These are phyloP conservation scores for Vanrija pseudolonga DNA, from an alignment of 1,284 basidiomycete genomes.

Conservation along the genomic window DNA sequence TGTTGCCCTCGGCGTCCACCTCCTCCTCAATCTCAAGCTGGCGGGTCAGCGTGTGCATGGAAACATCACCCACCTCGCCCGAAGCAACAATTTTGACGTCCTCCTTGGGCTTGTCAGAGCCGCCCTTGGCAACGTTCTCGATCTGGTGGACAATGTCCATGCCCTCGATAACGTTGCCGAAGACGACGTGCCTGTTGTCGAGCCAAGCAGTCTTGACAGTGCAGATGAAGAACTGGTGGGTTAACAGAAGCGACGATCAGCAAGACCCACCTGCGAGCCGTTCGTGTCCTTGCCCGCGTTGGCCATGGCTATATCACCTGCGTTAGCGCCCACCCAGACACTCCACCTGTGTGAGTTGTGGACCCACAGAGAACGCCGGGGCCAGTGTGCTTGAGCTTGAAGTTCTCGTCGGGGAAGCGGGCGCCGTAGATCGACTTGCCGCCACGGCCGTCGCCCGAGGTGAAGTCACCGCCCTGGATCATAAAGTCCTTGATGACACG, in stretches of 20 bases:
- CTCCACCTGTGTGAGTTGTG: background rate
- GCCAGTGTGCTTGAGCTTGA: conserved; percentile 81
- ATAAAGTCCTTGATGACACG: conserved; percentile 69
- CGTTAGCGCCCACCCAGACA: conserved; percentile 2
- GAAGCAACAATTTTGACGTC: conserved; percentile 73
- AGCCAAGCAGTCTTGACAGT: conserved; percentile 70
- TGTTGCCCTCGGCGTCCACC: conserved; percentile 64
- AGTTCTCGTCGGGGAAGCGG: conserved; percentile 70
- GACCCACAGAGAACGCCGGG: conserved; percentile 67
- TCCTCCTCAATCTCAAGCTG: conserved; percentile 64
- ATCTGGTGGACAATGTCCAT: conserved; percentile 76
- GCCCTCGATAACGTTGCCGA: conserved; percentile 83
- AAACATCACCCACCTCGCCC: conserved; percentile 64
- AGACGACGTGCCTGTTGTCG: conserved; percentile 63
- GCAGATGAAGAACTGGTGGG: conserved; percentile 60
- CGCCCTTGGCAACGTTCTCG: conserved; percentile 64
- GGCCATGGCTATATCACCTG: conserved; percentile 64
- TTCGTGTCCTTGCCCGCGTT: conserved; percentile 62
- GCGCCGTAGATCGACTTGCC: conserved; percentile 61
- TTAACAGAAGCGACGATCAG: background rate
- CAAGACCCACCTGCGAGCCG: conserved; percentile 34
- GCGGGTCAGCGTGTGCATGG: conserved; percentile 1
- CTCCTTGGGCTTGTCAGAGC: conserved; percentile 63
- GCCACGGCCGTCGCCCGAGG: conserved; percentile 60
- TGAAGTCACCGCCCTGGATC: conserved; percentile 71